Evolutionary conservation across 2,329 filamentous ascomycete genomes (phyloP), one percentile per base, ranked within the genome.

Genomic region (Claviceps cyperi): DNA sequence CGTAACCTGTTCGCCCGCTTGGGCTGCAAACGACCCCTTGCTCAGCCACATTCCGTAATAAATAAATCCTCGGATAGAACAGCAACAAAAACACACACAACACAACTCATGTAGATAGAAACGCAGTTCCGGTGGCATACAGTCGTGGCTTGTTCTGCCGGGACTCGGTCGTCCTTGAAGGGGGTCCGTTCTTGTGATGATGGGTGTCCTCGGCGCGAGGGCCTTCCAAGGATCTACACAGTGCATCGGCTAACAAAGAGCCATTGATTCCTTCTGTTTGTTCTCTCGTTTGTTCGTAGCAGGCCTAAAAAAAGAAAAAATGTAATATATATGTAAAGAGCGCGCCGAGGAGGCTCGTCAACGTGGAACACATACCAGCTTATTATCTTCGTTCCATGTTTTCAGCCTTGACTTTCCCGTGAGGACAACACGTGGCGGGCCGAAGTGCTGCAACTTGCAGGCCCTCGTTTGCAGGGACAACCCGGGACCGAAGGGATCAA

Each of bases 341-440:
- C 21, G 4, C 24, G n/a, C n/a, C n/a, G 24, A 28, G 8, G 24
- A 28, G 24, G 24, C 24, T 28, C 24, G 4, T 32, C 28, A 32
- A 32, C 9, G 8, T 32, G 28, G 9, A 32, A 32, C 9, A 24
- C 22, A 24, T 28, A 32, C 9, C 9, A 32, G 28, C 28, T 11
- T 32, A 32, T 11, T 32, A 32, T 32, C 28, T 32, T 32, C 28
- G 28, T 32, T 32, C 28, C 9, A 32, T 11, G 4, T 22, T 14
- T 14, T 22, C 35, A 41, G 36, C 40, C 13, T 14, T 24, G 24
- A 43, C 17, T 35, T 41, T 38, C 28, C 21, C 28, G 28, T 32
- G 9, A 32, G 28, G 9, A 32, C 28, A 32, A 51, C 50, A 51
- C 50, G 50, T 51, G 50, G 50, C 50, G 48, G 28, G 35, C 15